A percentile compares a stretch with the other conserved stretches of the same genome.
Conservation (phyloP, 495 filamentous ascomycete genomes). For the Aspergillus biplanus region DNA sequence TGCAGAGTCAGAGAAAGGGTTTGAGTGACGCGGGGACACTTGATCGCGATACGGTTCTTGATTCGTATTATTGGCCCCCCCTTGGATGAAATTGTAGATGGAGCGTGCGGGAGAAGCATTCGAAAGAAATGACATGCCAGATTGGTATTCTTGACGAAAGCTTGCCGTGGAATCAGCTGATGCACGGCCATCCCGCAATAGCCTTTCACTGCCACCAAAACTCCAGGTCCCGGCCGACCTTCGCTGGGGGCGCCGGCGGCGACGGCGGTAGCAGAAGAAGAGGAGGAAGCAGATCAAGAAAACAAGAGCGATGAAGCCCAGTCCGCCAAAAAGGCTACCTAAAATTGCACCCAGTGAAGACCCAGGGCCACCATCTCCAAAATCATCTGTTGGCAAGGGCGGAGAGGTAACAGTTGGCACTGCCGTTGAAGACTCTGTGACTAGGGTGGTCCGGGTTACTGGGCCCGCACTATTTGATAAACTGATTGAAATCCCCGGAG, state of each 20-base stretch:
- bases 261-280: conserved; percentile 30
- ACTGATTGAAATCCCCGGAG: not conserved
- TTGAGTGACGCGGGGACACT: conserved; percentile 7
- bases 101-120: conserved; percentile 18
- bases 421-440: not conserved
- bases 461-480: not conserved
- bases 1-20: conserved; percentile 26
- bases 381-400: not conserved
- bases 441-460: not conserved
- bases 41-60: not conserved
- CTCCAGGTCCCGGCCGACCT: conserved; percentile 2
- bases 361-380: conserved; percentile 3
- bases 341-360: conserved; percentile 30
- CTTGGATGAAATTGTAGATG: conserved; percentile 9
- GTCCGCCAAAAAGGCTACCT: conserved; percentile 34
- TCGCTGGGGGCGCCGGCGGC: conserved; percentile 20
- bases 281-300: conserved; percentile 28
- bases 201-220: conserved; percentile 23
- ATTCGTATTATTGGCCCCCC: not conserved
- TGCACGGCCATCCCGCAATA: conserved; percentile 17
- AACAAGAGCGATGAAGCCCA: conserved; percentile 29
- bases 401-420: conserved; percentile 7
- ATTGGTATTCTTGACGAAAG: conserved; percentile 20
- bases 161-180: conserved; percentile 17
- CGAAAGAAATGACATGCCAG: conserved; percentile 12